Evolutionary conservation across 192 early-diverging fungal species (phyloP), one percentile per base, ranked within the genome.

Genomic region (Coemansia sp.): DNA sequence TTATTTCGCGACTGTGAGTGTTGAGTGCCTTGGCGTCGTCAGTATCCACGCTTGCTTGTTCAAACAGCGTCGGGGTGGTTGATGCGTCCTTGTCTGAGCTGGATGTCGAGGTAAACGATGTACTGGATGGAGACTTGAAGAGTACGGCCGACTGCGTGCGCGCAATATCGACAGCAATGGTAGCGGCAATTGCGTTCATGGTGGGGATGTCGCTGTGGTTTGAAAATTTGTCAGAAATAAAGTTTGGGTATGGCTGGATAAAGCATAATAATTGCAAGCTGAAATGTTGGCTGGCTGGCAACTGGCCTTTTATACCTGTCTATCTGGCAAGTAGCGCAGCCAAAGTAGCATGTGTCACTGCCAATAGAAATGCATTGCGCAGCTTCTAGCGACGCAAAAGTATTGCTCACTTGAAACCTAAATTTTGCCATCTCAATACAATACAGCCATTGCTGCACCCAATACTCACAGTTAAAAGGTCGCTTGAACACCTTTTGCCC

Each of bases 1-100:
- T 21, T 14, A 80, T 68, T 52, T 80, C 77, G 31, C 72, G 77
- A 55, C 77, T 80, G 55, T 74, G 65, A 31, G 62, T 21, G 35
- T 26, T 53, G 22, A 12, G 19, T 21, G 23, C 53, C 39, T 67
- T 26, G 8, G 63, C 56, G 23, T 49, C 57, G 31, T 43, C 41
- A 16, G 41, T 43, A 43, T 3, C 31, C 41, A 23, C 16, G 16
- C 60, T 59, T 6, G 53, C 22, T 14, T 29, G 60, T 38, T 65
- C 71, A 49, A 67, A 74, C 27, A 80, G 64, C 21, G 77, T 80
- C 14, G 64, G 64, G 54, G 64, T 79, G 8, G 53, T 57, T 1
- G 59, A 60, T 4, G 53, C 60, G 35, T 58, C 63, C 35, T 67
- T 45, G 9, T 67, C 67, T 22, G 59, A 41, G 49, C 54, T 60